Conservation (phyloP, 75 land plant genomes). For the Sequoiadendron giganteum region DNA sequence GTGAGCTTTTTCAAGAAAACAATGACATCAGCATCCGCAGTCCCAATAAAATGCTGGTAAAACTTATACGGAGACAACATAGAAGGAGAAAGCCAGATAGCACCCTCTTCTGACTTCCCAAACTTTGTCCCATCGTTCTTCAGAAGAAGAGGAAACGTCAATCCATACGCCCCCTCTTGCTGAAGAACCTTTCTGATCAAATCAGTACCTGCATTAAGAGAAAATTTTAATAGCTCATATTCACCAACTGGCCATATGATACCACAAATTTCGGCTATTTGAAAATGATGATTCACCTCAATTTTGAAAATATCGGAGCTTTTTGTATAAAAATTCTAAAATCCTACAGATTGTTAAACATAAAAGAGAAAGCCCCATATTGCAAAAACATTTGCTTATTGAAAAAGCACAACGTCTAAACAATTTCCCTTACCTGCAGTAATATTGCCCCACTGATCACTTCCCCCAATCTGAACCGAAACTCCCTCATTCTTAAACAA, state of each 20-base stretch:
- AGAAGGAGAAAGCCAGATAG: conserved; percentile 84
- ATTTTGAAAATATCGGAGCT: neutral
- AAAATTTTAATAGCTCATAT: neutral
- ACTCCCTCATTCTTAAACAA: conserved; percentile 81
- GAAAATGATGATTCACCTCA: neutral
- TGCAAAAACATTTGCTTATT: neutral
- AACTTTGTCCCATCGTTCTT: conserved; percentile 98
- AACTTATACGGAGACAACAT: conserved; percentile 91
- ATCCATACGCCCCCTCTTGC: conserved; percentile 81
- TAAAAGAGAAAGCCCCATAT: neutral
- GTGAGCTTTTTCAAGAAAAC: conserved; percentile 84
- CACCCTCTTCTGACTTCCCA: conserved; percentile 97
- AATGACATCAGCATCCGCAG: conserved; percentile 86
- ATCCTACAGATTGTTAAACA: neutral
- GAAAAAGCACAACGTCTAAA: neutral
- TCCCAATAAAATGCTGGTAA: conserved; percentile 88
- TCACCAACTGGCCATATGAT: neutral
- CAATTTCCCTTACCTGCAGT: conserved; percentile 41
- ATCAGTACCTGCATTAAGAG: conserved; percentile 91
- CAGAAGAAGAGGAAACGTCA: conserved; percentile 92
- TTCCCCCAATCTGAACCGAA: conserved; percentile 93
- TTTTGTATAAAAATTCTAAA: neutral
- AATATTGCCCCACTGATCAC: conserved; percentile 99
- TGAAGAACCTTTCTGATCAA: conserved; percentile 72
- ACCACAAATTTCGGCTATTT: neutral